Evolutionary conservation across 352 stramenopile species (phyloP).

Genomic region (Phytophthora rubi): DNA sequence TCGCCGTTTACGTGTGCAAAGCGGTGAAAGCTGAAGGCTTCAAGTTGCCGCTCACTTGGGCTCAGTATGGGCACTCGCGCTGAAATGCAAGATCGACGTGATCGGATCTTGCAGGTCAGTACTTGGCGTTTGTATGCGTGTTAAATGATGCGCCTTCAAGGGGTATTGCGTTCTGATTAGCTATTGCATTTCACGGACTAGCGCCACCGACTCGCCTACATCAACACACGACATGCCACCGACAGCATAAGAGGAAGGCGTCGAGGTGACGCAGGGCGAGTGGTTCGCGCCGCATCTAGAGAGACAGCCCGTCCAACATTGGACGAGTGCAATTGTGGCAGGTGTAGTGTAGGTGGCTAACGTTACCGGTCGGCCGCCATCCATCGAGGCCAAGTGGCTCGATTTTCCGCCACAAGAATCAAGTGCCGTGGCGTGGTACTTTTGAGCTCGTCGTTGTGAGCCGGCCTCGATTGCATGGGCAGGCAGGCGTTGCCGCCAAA

Average conservation of each 20-base stretch:
- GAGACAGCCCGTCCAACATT: slow-evolving; percentile 17
- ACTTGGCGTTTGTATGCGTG: slow-evolving; percentile 18
- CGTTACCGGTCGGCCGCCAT: not conserved
- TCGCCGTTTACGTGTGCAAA: slow-evolving; percentile 47
- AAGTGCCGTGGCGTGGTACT: slow-evolving; percentile 12
- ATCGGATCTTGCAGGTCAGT: slow-evolving; percentile 4
- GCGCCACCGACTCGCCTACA: not conserved
- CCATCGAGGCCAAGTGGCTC: not conserved
- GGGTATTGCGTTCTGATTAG: slow-evolving; percentile 20
- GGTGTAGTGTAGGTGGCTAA: slow-evolving; percentile 5
- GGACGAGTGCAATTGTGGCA: slow-evolving; percentile 6
- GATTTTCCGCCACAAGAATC: slow-evolving; percentile 4
- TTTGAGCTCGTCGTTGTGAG: not conserved
- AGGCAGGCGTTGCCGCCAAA: not conserved
- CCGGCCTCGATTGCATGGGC: not conserved
- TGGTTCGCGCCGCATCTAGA: not conserved
- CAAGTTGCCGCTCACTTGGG: slow-evolving; percentile 34
- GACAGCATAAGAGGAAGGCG: not conserved
- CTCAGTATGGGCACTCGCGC: slow-evolving; percentile 15
- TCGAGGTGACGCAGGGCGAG: slow-evolving; percentile 2
- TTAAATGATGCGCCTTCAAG: slow-evolving; percentile 17
- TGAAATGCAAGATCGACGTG: slow-evolving; percentile 38
- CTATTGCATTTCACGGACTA: slow-evolving; percentile 35
- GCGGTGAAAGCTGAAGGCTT: slow-evolving; percentile 27
- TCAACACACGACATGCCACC: not conserved